Base-by-base conservation (phyloP, 805 yeast species). In the Crinitomyces ghanaensis region DNA sequence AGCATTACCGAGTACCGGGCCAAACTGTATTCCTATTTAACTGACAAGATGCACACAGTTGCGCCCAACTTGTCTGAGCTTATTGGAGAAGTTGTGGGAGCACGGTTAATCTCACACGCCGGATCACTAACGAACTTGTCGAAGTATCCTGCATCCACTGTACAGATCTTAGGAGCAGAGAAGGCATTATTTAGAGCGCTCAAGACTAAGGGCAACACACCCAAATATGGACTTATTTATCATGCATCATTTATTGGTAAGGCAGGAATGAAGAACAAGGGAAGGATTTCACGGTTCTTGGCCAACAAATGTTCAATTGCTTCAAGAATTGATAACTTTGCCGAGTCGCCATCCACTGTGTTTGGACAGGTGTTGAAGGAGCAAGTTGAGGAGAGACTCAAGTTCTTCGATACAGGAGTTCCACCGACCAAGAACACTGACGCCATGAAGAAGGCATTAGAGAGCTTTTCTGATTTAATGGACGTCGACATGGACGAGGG, bases 261-360 rank as follows among this genome's bases (percentile, higher is more conserved):
- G 62, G 98, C 98, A 40, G 68, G 85, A 43, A 77, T 93, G 46
- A 91, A 91, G 70, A 91, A 91, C 70, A 91, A 91, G 76, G 98
- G 98, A 63, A 80, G 97, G 72, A 91, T 91, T 49, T 88, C 98
- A 31, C 80, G 98, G 67, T 91, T 86, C 66, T 70, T 91, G 63
- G 98, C 98, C 46, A 91, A 91, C 79, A 91, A 91, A 66, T 88
- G 97, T 74, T 80, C 98, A 26, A 88, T 91, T 65, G 98, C 98
- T 40, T 84, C 95, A 33, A 84, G 98, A 73, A 88, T 91, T 53
- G 98, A 91, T 66, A 84, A 84, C 67, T 91, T 84, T 63, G 79
- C 95, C 37, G 98, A 91, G 58, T 82, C 78, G 58, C 96, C 98
- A 53, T 69, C 84, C 28, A 80, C 78, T 42, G 82, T 74, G 34